Evolutionary conservation across 2,329 filamentous ascomycete species (phyloP), one percentile per base, ranked within the genome.

Genomic region (Annulohypoxylon truncatum): DNA sequence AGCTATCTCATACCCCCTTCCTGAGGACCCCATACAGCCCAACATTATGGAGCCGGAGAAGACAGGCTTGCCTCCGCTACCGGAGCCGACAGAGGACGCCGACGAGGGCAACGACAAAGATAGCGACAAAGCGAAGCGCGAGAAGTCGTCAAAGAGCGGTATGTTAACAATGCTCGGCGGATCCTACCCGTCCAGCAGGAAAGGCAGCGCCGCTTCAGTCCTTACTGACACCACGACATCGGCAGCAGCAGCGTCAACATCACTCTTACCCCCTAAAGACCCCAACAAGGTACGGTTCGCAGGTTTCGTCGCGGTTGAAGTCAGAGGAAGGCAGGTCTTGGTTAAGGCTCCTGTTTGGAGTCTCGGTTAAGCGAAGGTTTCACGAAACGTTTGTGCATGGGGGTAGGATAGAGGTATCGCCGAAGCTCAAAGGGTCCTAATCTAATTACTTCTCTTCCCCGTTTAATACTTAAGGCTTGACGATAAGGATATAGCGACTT

Each of bases 11-110:
- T 97, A 97, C 76, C 94, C 94, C 55, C 81, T 90, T 61, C 95
- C 96, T 0, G 92, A 92, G 44, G 87, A 91, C 46, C 78, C 84
- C 42, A 84, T 98, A 61, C 84, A 90, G 66, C 82, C 88, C 1
- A 86, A 90, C 3, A 84, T 92, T 68, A 97, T 98, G 94, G 96
- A 97, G 74, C 81, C 93, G 3, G 96, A 98, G 77, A 87, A 98
- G 81, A 78, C 80, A 9, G 84, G 84, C 0, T 81, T 94, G 33
- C 91, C 91, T 0, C 79, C 88, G 0, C 79, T 94, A 38, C 81
- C 74, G 66, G 80, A 78, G 64, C 74, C 72, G 0, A 68, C 72
- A 1, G 81, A 81, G 15, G 82, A 82, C n/a, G 76, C 66, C 22
- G 76, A 78, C 20, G 77, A 78, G 12, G 67, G 59, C 57, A 71